Conservation (phyloP, 106 monocot genomes). For the Acorus gramineus region DNA sequence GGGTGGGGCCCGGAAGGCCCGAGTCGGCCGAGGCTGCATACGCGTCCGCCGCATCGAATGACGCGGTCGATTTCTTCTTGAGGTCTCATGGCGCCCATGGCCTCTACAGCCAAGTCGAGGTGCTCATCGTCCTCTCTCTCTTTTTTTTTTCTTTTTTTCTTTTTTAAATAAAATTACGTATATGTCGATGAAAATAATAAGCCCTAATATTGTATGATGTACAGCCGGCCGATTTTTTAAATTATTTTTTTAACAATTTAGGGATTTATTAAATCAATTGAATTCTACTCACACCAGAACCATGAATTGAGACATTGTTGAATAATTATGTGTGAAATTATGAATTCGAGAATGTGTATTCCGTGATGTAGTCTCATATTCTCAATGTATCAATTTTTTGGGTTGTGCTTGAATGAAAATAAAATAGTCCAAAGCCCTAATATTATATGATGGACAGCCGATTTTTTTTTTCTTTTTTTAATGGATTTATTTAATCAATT, state of each 20-base stretch:
- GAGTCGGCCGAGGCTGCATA: neutral
- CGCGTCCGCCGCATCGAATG: neutral
- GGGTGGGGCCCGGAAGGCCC: neutral
- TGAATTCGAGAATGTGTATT: neutral
- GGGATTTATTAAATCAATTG: too few species aligned
- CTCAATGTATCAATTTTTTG: neutral
- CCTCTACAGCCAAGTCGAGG: slow-evolving; percentile 11
- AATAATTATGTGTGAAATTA: too few species aligned
- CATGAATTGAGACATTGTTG: too few species aligned
- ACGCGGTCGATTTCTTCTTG: slow-evolving; percentile 12
- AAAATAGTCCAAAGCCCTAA: neutral
- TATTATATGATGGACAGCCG: neutral
- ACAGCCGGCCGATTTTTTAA: too few species aligned
- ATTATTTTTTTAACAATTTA: too few species aligned
- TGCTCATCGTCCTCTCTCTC: neutral
- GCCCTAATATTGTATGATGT: too few species aligned
- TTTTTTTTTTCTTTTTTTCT: neutral
- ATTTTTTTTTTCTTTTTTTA: neutral
- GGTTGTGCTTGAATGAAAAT: neutral
- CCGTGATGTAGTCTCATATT: neutral
- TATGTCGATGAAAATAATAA: too few species aligned
- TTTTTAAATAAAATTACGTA: too few species aligned
- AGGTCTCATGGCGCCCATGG: slow-evolving; percentile 1
- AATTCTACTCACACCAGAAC: too few species aligned
- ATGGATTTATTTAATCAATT: too few species aligned